A percentile compares a stretch with the other conserved stretches of the same genome.
Conservation (phyloP, 2,329 filamentous ascomycete species). For the Aspergillus sp. region DNA sequence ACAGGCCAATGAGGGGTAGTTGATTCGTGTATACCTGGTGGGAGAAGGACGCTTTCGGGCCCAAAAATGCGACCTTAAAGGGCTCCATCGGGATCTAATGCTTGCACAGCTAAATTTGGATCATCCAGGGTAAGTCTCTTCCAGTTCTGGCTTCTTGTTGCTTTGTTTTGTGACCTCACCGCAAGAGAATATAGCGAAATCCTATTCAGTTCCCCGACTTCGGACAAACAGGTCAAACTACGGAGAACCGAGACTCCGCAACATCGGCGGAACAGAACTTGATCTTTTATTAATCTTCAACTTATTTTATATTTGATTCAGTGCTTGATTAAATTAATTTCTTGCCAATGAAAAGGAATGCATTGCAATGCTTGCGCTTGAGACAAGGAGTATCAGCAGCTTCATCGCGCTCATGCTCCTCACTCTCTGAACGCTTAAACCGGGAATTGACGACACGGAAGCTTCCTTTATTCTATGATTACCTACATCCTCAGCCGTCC, state of each 20-base stretch:
- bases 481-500: slow-evolving; percentile 55
- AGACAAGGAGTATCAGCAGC: background rate
- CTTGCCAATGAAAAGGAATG: background rate
- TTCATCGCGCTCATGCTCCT: slow-evolving; percentile 19
- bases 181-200: no score
- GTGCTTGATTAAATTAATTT: no score
- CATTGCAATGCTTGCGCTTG: background rate
- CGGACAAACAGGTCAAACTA: no score
- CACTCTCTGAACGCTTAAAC: slow-evolving; percentile 34
- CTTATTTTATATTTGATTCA: background rate
- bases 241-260: no score
- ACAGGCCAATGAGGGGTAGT: slow-evolving; percentile 10
- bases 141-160: no score
- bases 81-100: slow-evolving; percentile 14
- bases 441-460: slow-evolving; percentile 43
- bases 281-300: background rate
- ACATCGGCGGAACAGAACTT: no score
- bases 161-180: no score
- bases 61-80: slow-evolving; percentile 49
- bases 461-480: slow-evolving; percentile 48
- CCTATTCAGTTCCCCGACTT: no score
- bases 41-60: slow-evolving; percentile 60
- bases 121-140: no score
- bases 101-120: no score
- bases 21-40: slow-evolving; percentile 51